Evolutionary conservation across 2,329 filamentous ascomycete genomes (phyloP).

Genomic region (Decorospora gaudefroyi): DNA sequence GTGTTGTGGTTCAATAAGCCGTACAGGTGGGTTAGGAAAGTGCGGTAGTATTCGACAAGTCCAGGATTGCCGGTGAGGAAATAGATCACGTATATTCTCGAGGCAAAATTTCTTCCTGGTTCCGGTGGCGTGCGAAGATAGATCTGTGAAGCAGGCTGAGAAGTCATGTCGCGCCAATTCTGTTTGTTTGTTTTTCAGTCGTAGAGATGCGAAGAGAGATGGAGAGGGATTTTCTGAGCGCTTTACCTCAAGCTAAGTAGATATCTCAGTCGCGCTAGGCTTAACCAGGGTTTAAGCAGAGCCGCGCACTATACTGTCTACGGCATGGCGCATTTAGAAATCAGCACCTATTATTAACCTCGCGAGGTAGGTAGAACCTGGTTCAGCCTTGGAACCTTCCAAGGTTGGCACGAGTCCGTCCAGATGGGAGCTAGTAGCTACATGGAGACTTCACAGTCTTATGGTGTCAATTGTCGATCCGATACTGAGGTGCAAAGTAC

Average conservation of each 20-base stretch:
- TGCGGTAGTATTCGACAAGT: slow-evolving; percentile 71
- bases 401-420: too few species aligned
- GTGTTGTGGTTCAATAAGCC: slow-evolving; percentile 54
- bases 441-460: too few species aligned
- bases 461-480: too few species aligned
- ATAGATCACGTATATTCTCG: slow-evolving; percentile 61
- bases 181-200: not conserved
- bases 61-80: slow-evolving; percentile 79
- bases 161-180: slow-evolving; percentile 10
- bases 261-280: slow-evolving; percentile 20
- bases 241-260: too few species aligned
- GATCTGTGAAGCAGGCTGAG: slow-evolving; percentile 28
- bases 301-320: slow-evolving; percentile 2
- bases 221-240: slow-evolving; percentile 12
- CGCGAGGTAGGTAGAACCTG: too few species aligned
- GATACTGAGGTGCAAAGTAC: too few species aligned
- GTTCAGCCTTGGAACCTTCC: too few species aligned
- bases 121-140: slow-evolving; percentile 30
- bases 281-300: slow-evolving; percentile 1
- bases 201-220: slow-evolving; percentile 1
- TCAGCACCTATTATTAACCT: too few species aligned
- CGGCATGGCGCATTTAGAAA: slow-evolving; percentile 1
- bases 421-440: too few species aligned
- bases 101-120: slow-evolving; percentile 25
- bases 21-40: slow-evolving; percentile 66